phyloP scores from a whole-genome alignment of 352 stramenopile genomes.

The Globisporangium abappressorium region DNA sequence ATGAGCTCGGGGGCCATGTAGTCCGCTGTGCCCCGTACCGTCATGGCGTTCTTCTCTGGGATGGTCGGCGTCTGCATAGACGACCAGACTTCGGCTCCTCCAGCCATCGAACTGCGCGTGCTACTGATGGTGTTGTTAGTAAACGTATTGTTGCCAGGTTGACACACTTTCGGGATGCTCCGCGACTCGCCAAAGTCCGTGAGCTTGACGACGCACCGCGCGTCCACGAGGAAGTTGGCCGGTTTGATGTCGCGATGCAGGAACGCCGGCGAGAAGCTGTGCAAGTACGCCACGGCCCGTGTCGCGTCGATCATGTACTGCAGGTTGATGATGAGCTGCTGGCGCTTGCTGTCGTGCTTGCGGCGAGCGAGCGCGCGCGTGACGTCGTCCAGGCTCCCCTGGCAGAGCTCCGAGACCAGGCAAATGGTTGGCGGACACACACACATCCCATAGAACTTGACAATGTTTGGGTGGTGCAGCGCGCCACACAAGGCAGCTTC shows the following conservation, averaged over 20 bases:
- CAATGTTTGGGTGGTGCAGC: conserved; percentile 76
- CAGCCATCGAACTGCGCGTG: not conserved
- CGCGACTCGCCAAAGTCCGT: conserved; percentile 62
- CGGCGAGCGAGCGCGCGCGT: conserved; percentile 26
- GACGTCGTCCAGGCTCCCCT: conserved; percentile 41
- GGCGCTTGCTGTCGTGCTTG: conserved; percentile 20
- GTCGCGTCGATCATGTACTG: conserved; percentile 68
- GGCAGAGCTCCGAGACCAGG: conserved; percentile 60
- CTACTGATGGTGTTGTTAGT: conserved; percentile 13
- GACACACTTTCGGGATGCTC: conserved; percentile 8
- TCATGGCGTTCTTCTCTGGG: conserved; percentile 35
- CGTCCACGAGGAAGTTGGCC: conserved; percentile 61
- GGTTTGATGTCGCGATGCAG: conserved; percentile 74
- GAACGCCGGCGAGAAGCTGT: conserved; percentile 70
- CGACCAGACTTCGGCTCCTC: conserved; percentile 6
- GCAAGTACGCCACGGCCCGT: conserved; percentile 62
- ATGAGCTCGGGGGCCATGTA: conserved; percentile 86
- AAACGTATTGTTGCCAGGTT: conserved; percentile 32
- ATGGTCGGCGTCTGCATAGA: conserved; percentile 8
- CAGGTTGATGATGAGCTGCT: conserved; percentile 47
- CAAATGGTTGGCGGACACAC: conserved; percentile 74
- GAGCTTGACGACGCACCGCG: conserved; percentile 52
- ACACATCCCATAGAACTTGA: conserved; percentile 84
- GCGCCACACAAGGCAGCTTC: conserved; percentile 70
- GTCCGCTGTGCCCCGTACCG: conserved; percentile 68